phyloP scores from a whole-genome alignment of 2,329 filamentous ascomycete species.

The Verticillium nonalfalfae region DNA sequence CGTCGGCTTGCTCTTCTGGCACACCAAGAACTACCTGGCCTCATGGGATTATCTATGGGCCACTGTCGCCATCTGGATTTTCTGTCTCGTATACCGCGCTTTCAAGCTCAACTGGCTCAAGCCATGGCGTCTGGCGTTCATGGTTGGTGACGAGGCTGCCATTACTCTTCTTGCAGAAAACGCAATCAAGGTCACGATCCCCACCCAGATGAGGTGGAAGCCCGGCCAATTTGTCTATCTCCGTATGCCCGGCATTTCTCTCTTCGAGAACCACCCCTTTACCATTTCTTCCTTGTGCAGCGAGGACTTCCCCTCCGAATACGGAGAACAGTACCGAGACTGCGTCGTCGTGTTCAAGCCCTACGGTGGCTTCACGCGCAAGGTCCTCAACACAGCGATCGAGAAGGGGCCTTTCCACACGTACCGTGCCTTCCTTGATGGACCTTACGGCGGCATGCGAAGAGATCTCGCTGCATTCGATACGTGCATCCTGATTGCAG shows the following conservation, averaged over 20 bases:
- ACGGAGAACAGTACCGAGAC: slow-evolving; percentile 81
- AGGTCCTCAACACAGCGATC: slow-evolving; percentile 75
- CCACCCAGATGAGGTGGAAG: slow-evolving; percentile 87
- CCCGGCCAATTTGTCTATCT: slow-evolving; percentile 94
- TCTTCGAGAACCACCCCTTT: slow-evolving; percentile 92
- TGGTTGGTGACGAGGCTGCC: slow-evolving; percentile 87
- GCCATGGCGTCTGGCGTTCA: slow-evolving; percentile 70
- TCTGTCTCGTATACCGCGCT: slow-evolving; percentile 68
- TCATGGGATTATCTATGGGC: slow-evolving; percentile 88
- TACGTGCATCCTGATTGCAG: slow-evolving; percentile 86
- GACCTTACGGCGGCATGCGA: slow-evolving; percentile 92
- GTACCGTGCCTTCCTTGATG: slow-evolving; percentile 87
- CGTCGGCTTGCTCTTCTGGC: slow-evolving; percentile 86
- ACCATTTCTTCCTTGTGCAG: slow-evolving; percentile 91
- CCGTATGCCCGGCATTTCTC: slow-evolving; percentile 84
- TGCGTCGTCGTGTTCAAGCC: slow-evolving; percentile 89
- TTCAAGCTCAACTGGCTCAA: slow-evolving; percentile 88
- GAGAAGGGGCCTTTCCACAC: slow-evolving; percentile 86
- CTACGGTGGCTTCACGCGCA: slow-evolving; percentile 82
- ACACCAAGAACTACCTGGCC: slow-evolving; percentile 84
- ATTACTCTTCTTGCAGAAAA: slow-evolving; percentile 87
- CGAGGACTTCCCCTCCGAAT: slow-evolving; percentile 87
- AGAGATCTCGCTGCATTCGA: slow-evolving; percentile 87
- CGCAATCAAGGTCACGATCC: slow-evolving; percentile 91
- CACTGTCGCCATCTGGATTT: slow-evolving; percentile 69